Conservation (phyloP, 495 filamentous ascomycete genomes). For the Penicillium atrosanguineum region DNA sequence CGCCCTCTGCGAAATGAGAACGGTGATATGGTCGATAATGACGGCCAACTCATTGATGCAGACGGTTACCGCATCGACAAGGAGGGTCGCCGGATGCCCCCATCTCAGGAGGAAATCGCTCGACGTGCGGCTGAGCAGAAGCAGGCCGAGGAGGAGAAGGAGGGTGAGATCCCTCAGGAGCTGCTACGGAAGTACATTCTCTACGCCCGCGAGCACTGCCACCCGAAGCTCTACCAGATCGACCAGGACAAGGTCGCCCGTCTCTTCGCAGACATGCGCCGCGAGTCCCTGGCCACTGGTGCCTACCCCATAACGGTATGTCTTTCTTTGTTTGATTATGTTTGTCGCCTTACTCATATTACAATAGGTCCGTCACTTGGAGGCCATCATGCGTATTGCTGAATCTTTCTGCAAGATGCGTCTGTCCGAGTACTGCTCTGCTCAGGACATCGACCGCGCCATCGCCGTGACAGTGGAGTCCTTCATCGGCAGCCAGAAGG, state of each 20-base stretch:
- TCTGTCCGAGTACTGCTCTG: slow-evolving; percentile 84
- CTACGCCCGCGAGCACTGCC: slow-evolving; percentile 86
- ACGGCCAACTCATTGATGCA: slow-evolving; percentile 49
- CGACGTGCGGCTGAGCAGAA: slow-evolving; percentile 39
- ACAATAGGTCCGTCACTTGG: slow-evolving; percentile 87
- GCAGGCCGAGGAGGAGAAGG: slow-evolving; percentile 56
- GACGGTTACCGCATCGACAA: slow-evolving; percentile 44
- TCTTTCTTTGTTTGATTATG: slow-evolving; percentile 6
- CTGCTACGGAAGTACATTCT: slow-evolving; percentile 95
- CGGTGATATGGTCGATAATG: slow-evolving; percentile 61
- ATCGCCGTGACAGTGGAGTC: slow-evolving; percentile 96
- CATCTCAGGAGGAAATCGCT: slow-evolving; percentile 32
- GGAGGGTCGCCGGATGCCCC: slow-evolving; percentile 35
- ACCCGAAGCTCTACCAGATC: slow-evolving; percentile 94
- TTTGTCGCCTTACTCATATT: background rate
- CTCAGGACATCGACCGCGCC: slow-evolving; percentile 90
- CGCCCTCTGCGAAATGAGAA: slow-evolving; percentile 51
- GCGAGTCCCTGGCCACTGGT: slow-evolving; percentile 87
- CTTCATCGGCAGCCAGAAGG: slow-evolving; percentile 95
- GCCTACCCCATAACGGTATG: slow-evolving; percentile 97
- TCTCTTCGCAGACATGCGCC: slow-evolving; percentile 93
- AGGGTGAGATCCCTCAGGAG: slow-evolving; percentile 86
- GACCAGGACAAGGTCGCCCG: slow-evolving; percentile 96
- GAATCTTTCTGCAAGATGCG: slow-evolving; percentile 96
- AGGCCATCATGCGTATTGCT: slow-evolving; percentile 93